Conservation (phyloP, 78 protist genomes). For the Dictyostelium intermedium region DNA sequence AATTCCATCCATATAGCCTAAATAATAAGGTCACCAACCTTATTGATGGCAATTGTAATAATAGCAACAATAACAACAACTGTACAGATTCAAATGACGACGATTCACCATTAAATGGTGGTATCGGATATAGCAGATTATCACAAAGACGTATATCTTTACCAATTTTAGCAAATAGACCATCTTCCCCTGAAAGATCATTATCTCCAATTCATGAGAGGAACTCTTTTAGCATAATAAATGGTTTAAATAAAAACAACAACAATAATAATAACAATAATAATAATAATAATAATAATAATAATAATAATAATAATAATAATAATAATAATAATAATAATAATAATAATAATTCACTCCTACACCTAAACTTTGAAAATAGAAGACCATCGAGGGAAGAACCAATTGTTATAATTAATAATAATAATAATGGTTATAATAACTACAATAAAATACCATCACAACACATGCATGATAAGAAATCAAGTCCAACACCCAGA, state of each 20-base stretch:
- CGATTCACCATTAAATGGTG: constrained; percentile 2
- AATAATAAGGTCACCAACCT: background rate
- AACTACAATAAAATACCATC: background rate
- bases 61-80: background rate
- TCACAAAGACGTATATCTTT: constrained; percentile 42
- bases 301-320: background rate
- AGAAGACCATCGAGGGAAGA: background rate
- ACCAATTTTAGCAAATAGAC: constrained; percentile 33
- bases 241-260: background rate
- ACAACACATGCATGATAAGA: constrained; percentile 37
- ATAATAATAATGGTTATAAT: background rate
- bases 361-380: background rate
- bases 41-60: background rate
- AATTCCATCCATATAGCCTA: constrained; percentile 52
- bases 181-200: constrained; percentile 41
- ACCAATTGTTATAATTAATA: background rate
- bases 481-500: background rate
- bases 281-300: background rate
- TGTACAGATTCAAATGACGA: background rate
- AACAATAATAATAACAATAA: background rate
- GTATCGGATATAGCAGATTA: background rate
- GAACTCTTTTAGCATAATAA: background rate
- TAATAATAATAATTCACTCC: background rate
- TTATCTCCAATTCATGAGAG: constrained; percentile 48
- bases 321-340: background rate